phyloP scores from a whole-genome alignment of 2,329 filamentous ascomycete genomes.

The Diaporthe eres region DNA sequence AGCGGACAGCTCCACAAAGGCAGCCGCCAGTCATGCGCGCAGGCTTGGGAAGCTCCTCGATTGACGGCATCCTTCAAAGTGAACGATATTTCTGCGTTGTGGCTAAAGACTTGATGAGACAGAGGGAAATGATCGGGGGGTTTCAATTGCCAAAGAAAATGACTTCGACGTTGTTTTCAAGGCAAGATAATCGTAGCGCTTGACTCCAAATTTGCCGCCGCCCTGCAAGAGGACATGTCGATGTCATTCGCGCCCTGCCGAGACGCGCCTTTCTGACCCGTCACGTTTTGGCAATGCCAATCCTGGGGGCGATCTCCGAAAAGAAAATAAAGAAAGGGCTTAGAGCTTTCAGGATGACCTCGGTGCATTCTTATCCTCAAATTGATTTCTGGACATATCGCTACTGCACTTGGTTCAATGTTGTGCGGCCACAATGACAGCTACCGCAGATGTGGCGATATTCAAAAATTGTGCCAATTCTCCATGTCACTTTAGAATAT shows the following conservation, averaged over 20 bases:
- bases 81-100: too few species aligned
- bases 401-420: not conserved
- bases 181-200: not conserved
- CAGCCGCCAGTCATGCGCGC: constrained; percentile 50
- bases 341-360: not conserved
- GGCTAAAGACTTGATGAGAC: not conserved
- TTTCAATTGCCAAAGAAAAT: not conserved
- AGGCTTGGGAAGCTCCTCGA: constrained; percentile 29
- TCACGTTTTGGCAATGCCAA: not conserved
- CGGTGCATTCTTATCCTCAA: not conserved
- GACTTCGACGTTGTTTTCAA: not conserved
- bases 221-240: not conserved
- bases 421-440: not conserved
- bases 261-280: not conserved
- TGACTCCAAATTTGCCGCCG: constrained; percentile 3
- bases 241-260: constrained; percentile 28
- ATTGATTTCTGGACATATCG: fast-evolving
- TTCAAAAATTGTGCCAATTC: too few species aligned
- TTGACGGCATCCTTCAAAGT: constrained; percentile 2
- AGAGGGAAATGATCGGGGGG: fast-evolving
- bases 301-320: not conserved
- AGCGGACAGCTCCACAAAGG: constrained; percentile 51
- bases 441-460: not conserved
- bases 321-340: too few species aligned
- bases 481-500: too few species aligned